Conservation (phyloP, 2,329 filamentous ascomycete genomes). For the Arachnopeziza araneosa region DNA sequence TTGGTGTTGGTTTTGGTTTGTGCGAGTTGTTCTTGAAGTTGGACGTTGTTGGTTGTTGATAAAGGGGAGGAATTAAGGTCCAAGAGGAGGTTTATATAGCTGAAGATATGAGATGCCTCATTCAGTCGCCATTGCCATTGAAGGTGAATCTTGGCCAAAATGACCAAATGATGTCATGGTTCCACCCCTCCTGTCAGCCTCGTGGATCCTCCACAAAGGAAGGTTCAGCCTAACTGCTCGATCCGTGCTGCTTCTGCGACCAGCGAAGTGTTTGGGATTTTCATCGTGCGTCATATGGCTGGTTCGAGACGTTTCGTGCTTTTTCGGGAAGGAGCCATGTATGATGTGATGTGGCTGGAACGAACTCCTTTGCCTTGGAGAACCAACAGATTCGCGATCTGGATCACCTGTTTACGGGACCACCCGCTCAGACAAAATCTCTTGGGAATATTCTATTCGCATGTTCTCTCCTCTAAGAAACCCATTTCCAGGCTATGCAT, state of each 20-base stretch:
- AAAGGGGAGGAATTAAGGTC: background rate
- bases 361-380: background rate
- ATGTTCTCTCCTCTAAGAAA: background rate
- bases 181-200: conserved; percentile 3
- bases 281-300: background rate
- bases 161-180: conserved; percentile 1
- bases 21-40: background rate
- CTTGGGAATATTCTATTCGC: background rate
- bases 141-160: background rate
- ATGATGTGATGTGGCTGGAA: background rate
- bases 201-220: background rate
- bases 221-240: background rate
- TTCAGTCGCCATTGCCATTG: background rate
- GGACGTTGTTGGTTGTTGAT: conserved; percentile 4
- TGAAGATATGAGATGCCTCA: background rate
- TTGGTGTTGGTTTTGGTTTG: conserved; percentile 5
- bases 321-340: background rate
- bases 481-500: background rate
- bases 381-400: too few species aligned
- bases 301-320: background rate
- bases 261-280: background rate
- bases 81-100: background rate
- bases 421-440: background rate
- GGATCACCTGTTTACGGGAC: background rate
- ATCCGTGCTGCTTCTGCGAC: background rate